phyloP scores from a whole-genome alignment of 2,329 filamentous ascomycete species.

The Rhinocladiella mackenziei region DNA sequence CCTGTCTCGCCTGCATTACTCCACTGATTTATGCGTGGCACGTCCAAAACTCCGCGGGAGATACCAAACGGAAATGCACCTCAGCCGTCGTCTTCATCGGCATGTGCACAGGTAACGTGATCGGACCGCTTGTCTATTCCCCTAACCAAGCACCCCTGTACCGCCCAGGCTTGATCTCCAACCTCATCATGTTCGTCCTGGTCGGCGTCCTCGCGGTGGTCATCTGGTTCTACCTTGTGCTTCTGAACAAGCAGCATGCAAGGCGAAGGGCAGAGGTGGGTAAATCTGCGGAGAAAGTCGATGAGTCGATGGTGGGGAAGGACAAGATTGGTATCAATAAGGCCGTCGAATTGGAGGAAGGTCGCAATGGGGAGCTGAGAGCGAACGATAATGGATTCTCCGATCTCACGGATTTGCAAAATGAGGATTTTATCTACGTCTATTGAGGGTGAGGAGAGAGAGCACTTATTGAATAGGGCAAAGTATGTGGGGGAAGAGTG shows the following conservation, averaged over 20 bases:
- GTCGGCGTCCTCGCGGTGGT: not conserved
- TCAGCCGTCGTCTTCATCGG: conserved; percentile 37
- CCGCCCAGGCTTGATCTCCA: conserved; percentile 35
- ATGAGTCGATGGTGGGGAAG: conserved; percentile 51
- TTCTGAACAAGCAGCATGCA: conserved; percentile 44
- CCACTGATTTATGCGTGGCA: conserved; percentile 38
- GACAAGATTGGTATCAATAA: conserved; percentile 30
- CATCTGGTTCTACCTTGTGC: conserved; percentile 26
- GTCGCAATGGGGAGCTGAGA: conserved; percentile 2
- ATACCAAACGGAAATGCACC: conserved; percentile 39
- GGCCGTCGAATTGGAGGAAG: conserved; percentile 24
- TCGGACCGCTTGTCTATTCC: conserved; percentile 37
- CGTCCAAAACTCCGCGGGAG: conserved; percentile 38
- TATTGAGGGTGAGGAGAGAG: conserved; percentile 21
- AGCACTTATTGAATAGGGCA: too few species aligned
- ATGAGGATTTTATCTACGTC: conserved; percentile 30
- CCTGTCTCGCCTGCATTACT: conserved; percentile 35
- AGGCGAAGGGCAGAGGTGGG: conserved; percentile 53
- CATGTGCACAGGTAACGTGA: conserved; percentile 39
- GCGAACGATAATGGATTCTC: conserved; percentile 26
- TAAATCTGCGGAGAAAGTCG: conserved; percentile 55
- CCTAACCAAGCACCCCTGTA: conserved; percentile 36
- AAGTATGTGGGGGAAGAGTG: too few species aligned
- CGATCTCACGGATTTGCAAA: conserved; percentile 28
- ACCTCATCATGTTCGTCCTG: conserved; percentile 36